Conservation (phyloP, 75 land plant species). For the Larix kaempferi region DNA sequence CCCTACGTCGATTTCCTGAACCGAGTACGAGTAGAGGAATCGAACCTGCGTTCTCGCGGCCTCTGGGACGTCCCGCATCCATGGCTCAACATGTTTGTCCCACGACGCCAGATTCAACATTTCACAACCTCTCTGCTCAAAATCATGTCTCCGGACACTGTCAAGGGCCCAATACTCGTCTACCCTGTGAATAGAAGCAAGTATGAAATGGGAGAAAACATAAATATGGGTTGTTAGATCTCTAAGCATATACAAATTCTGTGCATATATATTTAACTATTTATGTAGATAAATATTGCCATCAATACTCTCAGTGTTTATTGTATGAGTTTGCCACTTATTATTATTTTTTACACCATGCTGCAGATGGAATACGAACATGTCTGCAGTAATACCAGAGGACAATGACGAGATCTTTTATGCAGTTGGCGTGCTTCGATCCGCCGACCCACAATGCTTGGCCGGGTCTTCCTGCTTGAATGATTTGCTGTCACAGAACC, state of each 20-base stretch:
- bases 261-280: no score
- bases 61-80: conserved; percentile 82
- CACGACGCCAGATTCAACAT: conserved; percentile 34
- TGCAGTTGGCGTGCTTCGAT: conserved; percentile 29
- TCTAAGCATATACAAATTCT: no score
- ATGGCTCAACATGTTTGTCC: conserved; percentile 66
- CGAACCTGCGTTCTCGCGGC: conserved; percentile 35
- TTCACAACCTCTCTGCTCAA: conserved; percentile 21
- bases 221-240: no score
- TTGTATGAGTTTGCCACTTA: no score
- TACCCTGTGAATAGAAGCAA: conserved; percentile 56
- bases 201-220: conserved; percentile 26
- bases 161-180: conserved; percentile 55
- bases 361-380: background rate
- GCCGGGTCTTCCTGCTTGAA: background rate
- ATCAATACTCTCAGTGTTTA: no score
- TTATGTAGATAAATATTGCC: no score
- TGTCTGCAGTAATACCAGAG: background rate
- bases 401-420: conserved; percentile 25
- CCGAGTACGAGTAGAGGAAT: conserved; percentile 51
- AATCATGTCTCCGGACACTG: conserved; percentile 14
- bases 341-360: background rate
- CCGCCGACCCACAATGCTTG: conserved; percentile 2
- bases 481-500: conserved; percentile 15
- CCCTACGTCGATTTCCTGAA: conserved; percentile 52